Conservation (phyloP, 305 asterid species). For the Striga hermonthica region DNA sequence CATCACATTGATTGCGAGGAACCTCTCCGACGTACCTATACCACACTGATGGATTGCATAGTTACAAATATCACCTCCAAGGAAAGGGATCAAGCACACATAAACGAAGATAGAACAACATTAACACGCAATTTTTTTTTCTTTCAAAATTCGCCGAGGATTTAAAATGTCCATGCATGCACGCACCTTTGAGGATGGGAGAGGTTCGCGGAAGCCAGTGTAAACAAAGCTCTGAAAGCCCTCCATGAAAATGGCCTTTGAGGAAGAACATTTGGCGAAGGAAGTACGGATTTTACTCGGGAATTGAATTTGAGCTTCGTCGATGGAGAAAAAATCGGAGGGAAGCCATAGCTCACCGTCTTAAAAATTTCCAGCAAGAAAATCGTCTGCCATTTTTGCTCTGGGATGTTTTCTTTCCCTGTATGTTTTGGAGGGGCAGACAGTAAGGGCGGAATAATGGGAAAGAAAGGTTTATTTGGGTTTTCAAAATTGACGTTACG, state of each 20-base stretch:
- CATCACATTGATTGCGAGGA: neutral
- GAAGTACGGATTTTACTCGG: slow-evolving; percentile 8
- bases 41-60: too few species aligned
- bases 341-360: slow-evolving; percentile 43
- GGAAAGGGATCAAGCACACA: too few species aligned
- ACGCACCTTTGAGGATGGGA: neutral
- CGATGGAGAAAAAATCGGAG: slow-evolving; percentile 35
- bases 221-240: slow-evolving; percentile 1
- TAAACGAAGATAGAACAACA: too few species aligned
- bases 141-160: too few species aligned
- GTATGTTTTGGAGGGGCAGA: neutral
- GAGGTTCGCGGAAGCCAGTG: neutral
- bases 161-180: neutral
- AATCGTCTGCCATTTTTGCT: slow-evolving; percentile 28
- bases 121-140: too few species aligned
- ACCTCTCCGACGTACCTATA: too few species aligned
- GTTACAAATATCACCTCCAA: too few species aligned
- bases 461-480: too few species aligned
- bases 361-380: slow-evolving; percentile 28
- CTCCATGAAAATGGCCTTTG: neutral
- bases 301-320: slow-evolving; percentile 19
- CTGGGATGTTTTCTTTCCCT: neutral
- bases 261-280: neutral
- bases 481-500: neutral
- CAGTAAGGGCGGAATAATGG: neutral